Evolutionary conservation across 257 asterid genomes (phyloP).

Genomic region (Ballota nigra): DNA sequence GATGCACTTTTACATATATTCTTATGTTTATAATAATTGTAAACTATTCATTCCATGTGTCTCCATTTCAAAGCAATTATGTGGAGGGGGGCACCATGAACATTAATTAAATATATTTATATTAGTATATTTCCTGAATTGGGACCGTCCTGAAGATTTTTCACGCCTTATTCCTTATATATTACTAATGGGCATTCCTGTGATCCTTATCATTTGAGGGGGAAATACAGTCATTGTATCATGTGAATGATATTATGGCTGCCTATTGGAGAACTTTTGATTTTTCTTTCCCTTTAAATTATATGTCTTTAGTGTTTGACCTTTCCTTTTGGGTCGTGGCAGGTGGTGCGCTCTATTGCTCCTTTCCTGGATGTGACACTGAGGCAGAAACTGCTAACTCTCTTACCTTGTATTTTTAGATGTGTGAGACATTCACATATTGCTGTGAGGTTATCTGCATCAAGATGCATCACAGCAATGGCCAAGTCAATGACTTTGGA

Average conservation of each 20-base stretch:
- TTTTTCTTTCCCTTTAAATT: background rate
- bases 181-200: background rate
- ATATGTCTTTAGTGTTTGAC: background rate
- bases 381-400: conserved; percentile 72
- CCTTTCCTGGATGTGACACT: conserved; percentile 66
- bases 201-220: conserved; percentile 4
- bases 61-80: background rate
- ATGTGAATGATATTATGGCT: conserved; percentile 4
- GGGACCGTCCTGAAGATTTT: background rate
- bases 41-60: background rate
- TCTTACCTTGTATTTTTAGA: conserved; percentile 88
- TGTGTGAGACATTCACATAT: conserved; percentile 90
- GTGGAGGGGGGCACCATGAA: background rate
- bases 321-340: conserved; percentile 22
- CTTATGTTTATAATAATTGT: background rate
- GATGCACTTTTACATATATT: background rate
- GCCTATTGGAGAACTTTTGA: background rate
- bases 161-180: background rate
- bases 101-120: background rate
- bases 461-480: conserved; percentile 89
- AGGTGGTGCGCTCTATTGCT: conserved; percentile 94
- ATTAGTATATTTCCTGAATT: background rate
- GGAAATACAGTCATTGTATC: conserved; percentile 3
- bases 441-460: conserved; percentile 88
- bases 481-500: conserved; percentile 91